These are phyloP conservation scores for Cutaneotrichosporon sp. DNA, from an alignment of 1,284 basidiomycete species.

Conservation along the genomic window DNA sequence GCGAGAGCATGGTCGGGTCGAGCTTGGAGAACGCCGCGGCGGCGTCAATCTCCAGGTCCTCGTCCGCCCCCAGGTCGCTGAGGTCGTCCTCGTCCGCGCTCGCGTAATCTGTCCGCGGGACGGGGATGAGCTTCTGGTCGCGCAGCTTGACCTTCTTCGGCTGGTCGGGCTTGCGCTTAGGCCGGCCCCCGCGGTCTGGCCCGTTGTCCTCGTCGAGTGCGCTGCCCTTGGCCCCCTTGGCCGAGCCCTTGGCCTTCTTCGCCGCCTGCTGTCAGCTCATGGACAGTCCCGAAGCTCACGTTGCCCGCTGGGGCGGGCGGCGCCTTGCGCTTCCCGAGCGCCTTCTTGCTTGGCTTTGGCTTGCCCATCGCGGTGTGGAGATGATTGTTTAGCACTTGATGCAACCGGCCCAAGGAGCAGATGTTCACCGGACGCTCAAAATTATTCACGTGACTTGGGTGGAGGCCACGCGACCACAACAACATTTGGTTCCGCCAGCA, in stretches of 20 bases:
- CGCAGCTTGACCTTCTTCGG: constrained; percentile 53
- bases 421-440: constrained; percentile 11
- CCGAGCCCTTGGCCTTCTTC: constrained; percentile 15
- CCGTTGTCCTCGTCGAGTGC: constrained; percentile 8
- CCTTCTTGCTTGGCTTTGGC: constrained; percentile 41
- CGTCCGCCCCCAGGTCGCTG: constrained; percentile 32
- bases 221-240: constrained; percentile 13
- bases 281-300: constrained; percentile 5
- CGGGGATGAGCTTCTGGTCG: constrained; percentile 52
- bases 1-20: constrained; percentile 41
- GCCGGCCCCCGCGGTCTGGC: constrained; percentile 43
- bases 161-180: constrained; percentile 47
- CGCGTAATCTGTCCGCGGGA: constrained; percentile 45
- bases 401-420: background rate
- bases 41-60: constrained; percentile 24
- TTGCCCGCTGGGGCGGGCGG: constrained; percentile 7
- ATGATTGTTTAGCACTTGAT: background rate
- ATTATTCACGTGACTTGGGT: constrained; percentile 22
- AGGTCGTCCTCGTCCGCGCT: constrained; percentile 17
- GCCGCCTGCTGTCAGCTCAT: constrained; percentile 15
- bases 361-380: constrained; percentile 32
- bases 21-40: constrained; percentile 32
- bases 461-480: constrained; percentile 2
- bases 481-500: background rate
- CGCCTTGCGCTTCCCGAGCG: constrained; percentile 44